A percentile compares a stretch with the other conserved stretches of the same genome.
Conservation (phyloP, 1,139 yeast genomes). For the Candida pseudocylindracea region DNA sequence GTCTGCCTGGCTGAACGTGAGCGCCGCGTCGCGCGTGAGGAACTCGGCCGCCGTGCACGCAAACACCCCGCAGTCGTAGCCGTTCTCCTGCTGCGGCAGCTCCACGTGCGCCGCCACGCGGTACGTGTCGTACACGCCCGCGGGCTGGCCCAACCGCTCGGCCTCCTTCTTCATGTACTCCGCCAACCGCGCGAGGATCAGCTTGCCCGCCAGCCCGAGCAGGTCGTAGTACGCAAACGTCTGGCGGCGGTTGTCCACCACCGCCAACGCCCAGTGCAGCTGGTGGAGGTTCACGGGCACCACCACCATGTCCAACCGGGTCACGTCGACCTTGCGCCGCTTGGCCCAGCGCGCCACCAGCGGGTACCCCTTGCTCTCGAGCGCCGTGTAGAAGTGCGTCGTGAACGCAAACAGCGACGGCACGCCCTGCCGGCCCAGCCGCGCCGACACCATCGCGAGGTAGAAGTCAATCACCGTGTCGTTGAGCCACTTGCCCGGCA, state of each 20-base stretch:
- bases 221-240: conserved; percentile 65
- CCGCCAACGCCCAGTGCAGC: conserved; percentile 87
- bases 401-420: conserved; percentile 48
- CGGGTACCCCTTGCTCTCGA: conserved; percentile 48
- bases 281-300: conserved; percentile 70
- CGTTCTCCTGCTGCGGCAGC: conserved; percentile 78
- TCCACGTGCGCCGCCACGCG: conserved; percentile 12
- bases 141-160: conserved; percentile 14
- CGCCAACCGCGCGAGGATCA: conserved; percentile 17
- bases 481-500: conserved; percentile 66
- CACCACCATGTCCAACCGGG: conserved; percentile 38
- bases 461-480: conserved; percentile 81
- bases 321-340: conserved; percentile 51
- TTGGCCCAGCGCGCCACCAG: conserved; percentile 87
- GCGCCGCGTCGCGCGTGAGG: conserved; percentile 20
- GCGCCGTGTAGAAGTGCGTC: conserved; percentile 65
- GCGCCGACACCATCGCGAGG: conserved; percentile 28
- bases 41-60: conserved; percentile 61
- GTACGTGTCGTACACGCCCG: conserved; percentile 14
- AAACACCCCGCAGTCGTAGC: conserved; percentile 91
- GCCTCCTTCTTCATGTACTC: conserved; percentile 39
- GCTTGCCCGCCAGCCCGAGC: conserved; percentile 31
- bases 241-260: conserved; percentile 36
- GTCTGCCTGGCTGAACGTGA: conserved; percentile 44
- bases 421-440: conserved; percentile 5